Evolutionary conservation across 345 rosid species (phyloP).

Genomic region (Populus nigra): DNA sequence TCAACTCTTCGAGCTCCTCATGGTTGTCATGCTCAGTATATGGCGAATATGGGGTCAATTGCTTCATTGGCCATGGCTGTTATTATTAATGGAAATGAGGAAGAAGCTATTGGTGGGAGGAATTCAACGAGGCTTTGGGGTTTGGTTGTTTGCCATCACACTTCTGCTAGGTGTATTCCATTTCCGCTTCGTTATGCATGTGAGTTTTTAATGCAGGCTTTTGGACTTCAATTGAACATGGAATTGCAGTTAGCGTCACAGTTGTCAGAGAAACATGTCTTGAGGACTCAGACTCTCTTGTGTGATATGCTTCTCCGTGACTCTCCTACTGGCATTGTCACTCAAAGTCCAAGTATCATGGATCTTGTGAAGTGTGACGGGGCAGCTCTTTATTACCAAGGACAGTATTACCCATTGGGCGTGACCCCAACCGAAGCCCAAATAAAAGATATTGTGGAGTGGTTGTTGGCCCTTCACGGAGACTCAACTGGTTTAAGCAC

Average conservation of each 20-base stretch:
- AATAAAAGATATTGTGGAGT: conserved; percentile 78
- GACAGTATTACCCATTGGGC: conserved; percentile 65
- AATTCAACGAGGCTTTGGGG: conserved; percentile 90
- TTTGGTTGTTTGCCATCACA: conserved; percentile 96
- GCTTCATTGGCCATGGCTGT: conserved; percentile 94
- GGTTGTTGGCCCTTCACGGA: conserved; percentile 80
- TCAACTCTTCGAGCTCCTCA: conserved; percentile 97
- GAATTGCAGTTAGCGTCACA: conserved; percentile 92
- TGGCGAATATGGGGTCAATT: conserved; percentile 91
- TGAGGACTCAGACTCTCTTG: conserved; percentile 86
- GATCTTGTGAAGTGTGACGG: conserved; percentile 96
- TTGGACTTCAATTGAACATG: conserved; percentile 96
- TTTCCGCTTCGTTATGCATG: conserved; percentile 96
- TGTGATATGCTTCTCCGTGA: conserved; percentile 99
- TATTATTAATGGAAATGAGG: conserved; percentile 79
- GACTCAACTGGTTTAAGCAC: conserved; percentile 97
- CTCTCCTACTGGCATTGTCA: conserved; percentile 85
- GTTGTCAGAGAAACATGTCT: conserved; percentile 78
- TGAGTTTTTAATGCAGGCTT: conserved; percentile 97
- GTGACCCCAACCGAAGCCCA: conserved; percentile 86
- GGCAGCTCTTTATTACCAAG: conserved; percentile 85
- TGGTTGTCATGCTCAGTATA: conserved; percentile 92
- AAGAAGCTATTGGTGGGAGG: conserved; percentile 67
- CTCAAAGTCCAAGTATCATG: conserved; percentile 96
- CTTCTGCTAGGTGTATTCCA: conserved; percentile 80